phyloP scores from a whole-genome alignment of 2,329 filamentous ascomycete species.

The Aureobasidium zeae region DNA sequence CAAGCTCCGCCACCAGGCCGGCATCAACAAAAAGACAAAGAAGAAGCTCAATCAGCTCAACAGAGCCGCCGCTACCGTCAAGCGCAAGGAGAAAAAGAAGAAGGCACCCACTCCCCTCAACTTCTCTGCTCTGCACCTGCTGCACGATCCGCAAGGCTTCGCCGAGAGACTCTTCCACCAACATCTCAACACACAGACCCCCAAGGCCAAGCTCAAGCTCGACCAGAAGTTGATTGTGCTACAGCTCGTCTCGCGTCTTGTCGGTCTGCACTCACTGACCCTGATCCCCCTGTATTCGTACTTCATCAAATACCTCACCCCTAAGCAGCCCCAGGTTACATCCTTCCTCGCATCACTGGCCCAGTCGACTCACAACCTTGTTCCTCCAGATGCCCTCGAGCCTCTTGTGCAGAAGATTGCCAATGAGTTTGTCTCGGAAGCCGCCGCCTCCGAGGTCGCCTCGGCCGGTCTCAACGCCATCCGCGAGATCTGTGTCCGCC shows the following conservation, averaged over 20 bases:
- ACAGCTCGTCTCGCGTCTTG: conserved; percentile 80
- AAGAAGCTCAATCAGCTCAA: conserved; percentile 74
- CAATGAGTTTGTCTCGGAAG: conserved; percentile 96
- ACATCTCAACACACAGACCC: conserved; percentile 65
- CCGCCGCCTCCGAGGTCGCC: conserved; percentile 79
- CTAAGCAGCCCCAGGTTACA: conserved; percentile 80
- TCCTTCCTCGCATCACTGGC: conserved; percentile 87
- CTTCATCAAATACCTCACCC: conserved; percentile 83
- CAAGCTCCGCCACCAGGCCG: conserved; percentile 72
- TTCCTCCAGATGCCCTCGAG: conserved; percentile 86
- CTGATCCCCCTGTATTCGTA: conserved; percentile 90
- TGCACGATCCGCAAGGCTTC: conserved; percentile 91
- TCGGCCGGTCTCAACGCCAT: conserved; percentile 91
- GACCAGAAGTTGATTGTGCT: conserved; percentile 86
- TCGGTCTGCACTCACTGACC: conserved; percentile 86
- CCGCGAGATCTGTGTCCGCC: conserved; percentile 82
- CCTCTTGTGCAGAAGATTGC: conserved; percentile 90
- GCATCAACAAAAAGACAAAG: conserved; percentile 93
- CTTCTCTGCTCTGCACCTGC: conserved; percentile 87
- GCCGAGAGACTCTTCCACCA: conserved; percentile 83
- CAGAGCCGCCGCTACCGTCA: conserved; percentile 72
- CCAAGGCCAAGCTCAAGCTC: conserved; percentile 72
- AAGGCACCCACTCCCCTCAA: conserved; percentile 78
- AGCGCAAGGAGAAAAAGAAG: conserved; percentile 79
- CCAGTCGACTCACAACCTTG: conserved; percentile 81